Conservation (phyloP, 2,329 filamentous ascomycete species). For the Penicillium sp. region DNA sequence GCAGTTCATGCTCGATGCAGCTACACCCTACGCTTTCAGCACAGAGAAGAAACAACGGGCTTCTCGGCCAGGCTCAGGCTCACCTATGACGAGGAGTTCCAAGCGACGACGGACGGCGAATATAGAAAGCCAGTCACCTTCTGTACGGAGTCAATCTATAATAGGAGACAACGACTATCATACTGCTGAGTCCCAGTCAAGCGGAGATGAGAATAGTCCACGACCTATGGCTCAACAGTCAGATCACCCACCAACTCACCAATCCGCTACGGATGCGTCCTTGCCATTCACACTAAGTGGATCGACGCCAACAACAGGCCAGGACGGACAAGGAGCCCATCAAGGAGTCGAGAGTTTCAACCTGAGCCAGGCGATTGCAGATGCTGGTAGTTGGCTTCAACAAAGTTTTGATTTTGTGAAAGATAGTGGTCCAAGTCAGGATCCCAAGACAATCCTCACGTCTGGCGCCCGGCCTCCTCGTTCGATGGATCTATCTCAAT, state of each 20-base stretch:
- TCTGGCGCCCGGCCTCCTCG: conserved; percentile 5
- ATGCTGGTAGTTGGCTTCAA: conserved; percentile 47
- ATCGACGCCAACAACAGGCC: conserved; percentile 33
- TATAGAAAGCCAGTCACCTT: neutral
- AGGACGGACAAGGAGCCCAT: conserved; percentile 36
- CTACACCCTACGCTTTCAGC: conserved; percentile 42
- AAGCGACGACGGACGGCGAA: neutral
- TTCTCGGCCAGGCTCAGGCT: conserved; percentile 5
- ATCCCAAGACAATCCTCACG: neutral
- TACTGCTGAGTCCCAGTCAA: conserved; percentile 7
- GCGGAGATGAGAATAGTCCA: neutral
- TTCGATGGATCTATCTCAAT: conserved; percentile 19
- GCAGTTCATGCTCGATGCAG: conserved; percentile 43
- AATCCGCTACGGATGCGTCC: conserved; percentile 13
- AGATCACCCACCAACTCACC: conserved; percentile 1
- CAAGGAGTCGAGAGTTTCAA: conserved; percentile 41
- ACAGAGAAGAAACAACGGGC: conserved; percentile 27
- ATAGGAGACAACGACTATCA: conserved; percentile 6
- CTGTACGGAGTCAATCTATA: neutral
- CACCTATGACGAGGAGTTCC: neutral
- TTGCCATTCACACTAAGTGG: conserved; percentile 36
- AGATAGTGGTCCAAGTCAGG: conserved; percentile 27
- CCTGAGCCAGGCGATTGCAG: conserved; percentile 46
- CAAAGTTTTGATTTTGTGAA: conserved; percentile 45
- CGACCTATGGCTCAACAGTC: neutral